Conservation (phyloP, 2,329 filamentous ascomycete species). For the Aotearoamyces nothofagi region DNA sequence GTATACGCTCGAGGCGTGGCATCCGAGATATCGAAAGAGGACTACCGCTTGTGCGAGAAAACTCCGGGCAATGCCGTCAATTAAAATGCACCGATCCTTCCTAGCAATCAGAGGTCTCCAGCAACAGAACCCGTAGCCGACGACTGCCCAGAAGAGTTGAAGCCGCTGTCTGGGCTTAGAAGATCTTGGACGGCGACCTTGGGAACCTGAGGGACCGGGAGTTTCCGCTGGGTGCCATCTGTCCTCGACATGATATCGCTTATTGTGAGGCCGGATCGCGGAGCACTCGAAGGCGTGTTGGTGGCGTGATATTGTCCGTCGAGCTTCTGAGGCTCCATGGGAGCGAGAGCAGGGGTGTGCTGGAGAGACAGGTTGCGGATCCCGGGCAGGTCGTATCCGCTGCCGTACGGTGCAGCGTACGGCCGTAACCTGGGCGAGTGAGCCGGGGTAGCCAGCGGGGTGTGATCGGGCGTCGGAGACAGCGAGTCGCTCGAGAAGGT, state of each 20-base stretch:
- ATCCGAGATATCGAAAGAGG: too few species aligned
- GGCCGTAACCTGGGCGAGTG: conserved; percentile 86
- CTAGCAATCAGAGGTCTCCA: conserved; percentile 27
- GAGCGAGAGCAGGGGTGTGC: conserved; percentile 48
- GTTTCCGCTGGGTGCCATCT: conserved; percentile 76
- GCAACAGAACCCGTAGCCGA: conserved; percentile 66
- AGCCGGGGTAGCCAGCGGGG: conserved; percentile 91
- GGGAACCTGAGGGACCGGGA: conserved; percentile 81
- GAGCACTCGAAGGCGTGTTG: conserved; percentile 30
- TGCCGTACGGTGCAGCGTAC: conserved; percentile 45
- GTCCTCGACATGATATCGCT: conserved; percentile 85
- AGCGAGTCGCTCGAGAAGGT: conserved; percentile 94
- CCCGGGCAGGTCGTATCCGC: conserved; percentile 70
- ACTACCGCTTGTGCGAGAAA: too few species aligned
- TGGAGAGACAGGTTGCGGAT: conserved; percentile 50
- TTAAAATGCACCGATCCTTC: background rate
- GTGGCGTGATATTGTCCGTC: conserved; percentile 30
- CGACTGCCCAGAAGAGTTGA: conserved; percentile 58
- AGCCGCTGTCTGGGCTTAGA: conserved; percentile 43
- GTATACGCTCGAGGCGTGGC: too few species aligned
- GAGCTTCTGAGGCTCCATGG: conserved; percentile 39
- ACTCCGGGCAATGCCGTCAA: too few species aligned
- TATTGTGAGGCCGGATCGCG: conserved; percentile 59
- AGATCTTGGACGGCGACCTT: conserved; percentile 82
- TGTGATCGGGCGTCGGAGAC: conserved; percentile 92